Evolutionary conservation across 805 yeast species (phyloP).

Genomic region (Cyberlindnera bimundalis): DNA sequence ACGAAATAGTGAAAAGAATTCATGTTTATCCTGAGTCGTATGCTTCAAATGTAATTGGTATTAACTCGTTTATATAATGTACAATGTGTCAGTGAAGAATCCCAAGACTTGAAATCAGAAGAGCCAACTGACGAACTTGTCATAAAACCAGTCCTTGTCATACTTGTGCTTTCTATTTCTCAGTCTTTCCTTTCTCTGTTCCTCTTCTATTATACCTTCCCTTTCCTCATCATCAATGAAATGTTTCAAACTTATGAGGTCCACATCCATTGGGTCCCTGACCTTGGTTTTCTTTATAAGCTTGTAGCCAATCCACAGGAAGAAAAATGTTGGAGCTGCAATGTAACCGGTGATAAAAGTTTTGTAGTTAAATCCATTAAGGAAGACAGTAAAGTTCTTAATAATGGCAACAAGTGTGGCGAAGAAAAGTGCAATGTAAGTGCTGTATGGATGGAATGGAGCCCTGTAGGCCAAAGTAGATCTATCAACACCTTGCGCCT

Average conservation of each 20-base stretch:
- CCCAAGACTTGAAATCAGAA: conserved; percentile 35
- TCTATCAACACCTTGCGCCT: conserved; percentile 62
- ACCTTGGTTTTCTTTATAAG: conserved; percentile 46
- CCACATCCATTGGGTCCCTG: conserved; percentile 54
- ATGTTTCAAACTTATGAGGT: conserved; percentile 49
- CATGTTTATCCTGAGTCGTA: too few species aligned
- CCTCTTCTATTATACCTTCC: conserved; percentile 27
- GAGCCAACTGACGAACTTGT: conserved; percentile 46
- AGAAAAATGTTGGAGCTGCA: conserved; percentile 52
- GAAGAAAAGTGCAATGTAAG: conserved; percentile 52
- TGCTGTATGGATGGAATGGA: conserved; percentile 67
- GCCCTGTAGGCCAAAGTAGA: conserved; percentile 46
- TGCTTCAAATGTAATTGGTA: too few species aligned
- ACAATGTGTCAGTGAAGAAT: too few species aligned
- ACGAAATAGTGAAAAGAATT: too few species aligned
- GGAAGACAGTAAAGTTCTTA: conserved; percentile 72
- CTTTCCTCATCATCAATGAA: conserved; percentile 32
- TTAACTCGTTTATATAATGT: too few species aligned
- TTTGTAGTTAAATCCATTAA: conserved; percentile 58
- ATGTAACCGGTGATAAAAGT: conserved; percentile 76
- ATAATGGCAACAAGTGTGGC: conserved; percentile 55
- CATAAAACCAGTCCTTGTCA: conserved; percentile 44
- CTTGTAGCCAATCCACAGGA: conserved; percentile 58
- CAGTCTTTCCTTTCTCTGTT: conserved; percentile 25
- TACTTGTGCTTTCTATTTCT: conserved; percentile 23